A percentile compares a stretch with the other conserved stretches of the same genome.
Conservation (phyloP, 257 asterid species). For the Hygrophila difformis region DNA sequence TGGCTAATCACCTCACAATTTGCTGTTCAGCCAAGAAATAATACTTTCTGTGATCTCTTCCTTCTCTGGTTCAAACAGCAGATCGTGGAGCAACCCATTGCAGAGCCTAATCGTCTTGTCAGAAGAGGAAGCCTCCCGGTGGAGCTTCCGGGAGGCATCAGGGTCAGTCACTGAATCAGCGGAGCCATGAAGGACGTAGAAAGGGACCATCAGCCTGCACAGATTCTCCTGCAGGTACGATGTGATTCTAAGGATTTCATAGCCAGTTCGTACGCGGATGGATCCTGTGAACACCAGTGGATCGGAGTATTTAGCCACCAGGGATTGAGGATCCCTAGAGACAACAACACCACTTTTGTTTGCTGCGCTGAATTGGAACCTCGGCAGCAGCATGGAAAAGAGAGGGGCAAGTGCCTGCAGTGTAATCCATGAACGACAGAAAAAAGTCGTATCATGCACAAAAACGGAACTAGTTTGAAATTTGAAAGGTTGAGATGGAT, state of each 20-base stretch:
- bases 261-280: constrained; percentile 76
- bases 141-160: constrained; percentile 56
- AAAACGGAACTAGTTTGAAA: too few relatives aligned
- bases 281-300: constrained; percentile 92
- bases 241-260: constrained; percentile 60
- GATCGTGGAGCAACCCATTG: constrained; percentile 74
- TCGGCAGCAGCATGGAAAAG: constrained; percentile 58
- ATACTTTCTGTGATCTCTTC: constrained; percentile 51
- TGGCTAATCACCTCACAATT: constrained; percentile 36
- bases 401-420: constrained; percentile 4
- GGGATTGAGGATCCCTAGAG: constrained; percentile 32
- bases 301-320: constrained; percentile 79
- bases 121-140: constrained; percentile 58
- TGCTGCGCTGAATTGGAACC: constrained; percentile 84
- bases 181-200: constrained; percentile 80
- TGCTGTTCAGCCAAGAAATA: constrained; percentile 55
- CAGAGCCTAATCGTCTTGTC: constrained; percentile 66
- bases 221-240: constrained; percentile 61
- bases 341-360: constrained; percentile 23
- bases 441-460: background rate
- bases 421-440: background rate
- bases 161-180: constrained; percentile 83
- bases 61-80: constrained; percentile 77
- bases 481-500: too few relatives aligned
- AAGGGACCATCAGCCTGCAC: constrained; percentile 46